Evolutionary conservation across 129 eudicot genomes (phyloP), one percentile per base, ranked within the genome.

Genomic region (Dittrichia graveolens): DNA sequence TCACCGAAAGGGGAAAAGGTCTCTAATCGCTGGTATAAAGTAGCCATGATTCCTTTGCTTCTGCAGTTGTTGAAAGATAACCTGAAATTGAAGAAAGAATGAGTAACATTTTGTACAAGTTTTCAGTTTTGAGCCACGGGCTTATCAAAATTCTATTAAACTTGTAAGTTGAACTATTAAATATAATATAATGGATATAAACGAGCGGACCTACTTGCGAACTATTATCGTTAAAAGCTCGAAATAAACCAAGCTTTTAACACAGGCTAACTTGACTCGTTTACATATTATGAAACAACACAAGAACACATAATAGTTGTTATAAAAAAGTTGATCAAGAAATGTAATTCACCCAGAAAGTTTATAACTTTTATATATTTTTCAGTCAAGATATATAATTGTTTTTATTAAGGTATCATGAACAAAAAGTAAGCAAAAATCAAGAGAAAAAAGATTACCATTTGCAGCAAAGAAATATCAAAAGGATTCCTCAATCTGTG

Each of bases 61-160:
- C 55, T 52, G 65, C 73, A 77, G 75, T 85, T 77, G 83, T 66
- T 80, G 75, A 15, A 80, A 62, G 37, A 60, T 11, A 42, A 75
- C 34, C 1, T 55, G 40, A 56, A 44, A 34, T n/a, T 45, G 35
- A 37, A 7, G 3, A 54, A 44, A 15, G 8, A 2, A 38, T 62
- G 50, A 72, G 16, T 10, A 58, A 11, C 19, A 74, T 38, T 61
- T 74, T 7, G 18, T 12, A 74, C 41, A 39, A 54, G 42, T 6
- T 37, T 70, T 70, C 41, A 9, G 39, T 38, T 0, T 0, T 34
- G 18, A 48, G 13, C n/a, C 31, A 8, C 37, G 40, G 46, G 14
- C 12, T 6, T 3, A 43, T 12, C 42, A 38, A n/a, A n/a, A 41
- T 63, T 42, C 50, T 42, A 63, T 42, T 16, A 41, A 6, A 63